These are phyloP conservation scores for Colletotrichum karsti DNA, from an alignment of 2,329 filamentous ascomycete genomes.

Conservation along the genomic window DNA sequence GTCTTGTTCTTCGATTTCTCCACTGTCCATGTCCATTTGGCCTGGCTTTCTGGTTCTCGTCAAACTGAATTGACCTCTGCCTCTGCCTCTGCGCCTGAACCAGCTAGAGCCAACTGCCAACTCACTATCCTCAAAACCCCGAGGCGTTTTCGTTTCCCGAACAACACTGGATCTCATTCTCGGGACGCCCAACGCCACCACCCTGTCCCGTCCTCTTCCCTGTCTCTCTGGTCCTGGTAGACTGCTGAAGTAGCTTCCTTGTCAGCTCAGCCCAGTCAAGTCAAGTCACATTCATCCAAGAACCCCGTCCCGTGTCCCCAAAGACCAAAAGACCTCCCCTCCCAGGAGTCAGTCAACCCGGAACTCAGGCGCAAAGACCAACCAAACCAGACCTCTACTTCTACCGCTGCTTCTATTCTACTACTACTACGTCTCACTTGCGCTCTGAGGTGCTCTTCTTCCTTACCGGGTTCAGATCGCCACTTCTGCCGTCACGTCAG, in stretches of 20 bases:
- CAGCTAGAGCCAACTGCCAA: background rate
- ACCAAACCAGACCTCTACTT: background rate
- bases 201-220: slow-evolving; percentile 2
- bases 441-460: background rate
- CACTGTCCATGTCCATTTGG: background rate
- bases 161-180: slow-evolving; percentile 13
- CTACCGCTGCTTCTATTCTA: background rate
- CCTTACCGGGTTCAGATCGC: slow-evolving; percentile 26
- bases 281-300: slow-evolving; percentile 4
- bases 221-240: background rate
- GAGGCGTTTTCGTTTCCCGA: slow-evolving; percentile 3
- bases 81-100: background rate
- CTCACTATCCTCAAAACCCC: background rate
- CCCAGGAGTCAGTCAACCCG: background rate
- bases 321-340: background rate
- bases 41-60: background rate
- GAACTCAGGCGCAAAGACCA: background rate
- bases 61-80: background rate
- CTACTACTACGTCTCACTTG: background rate
- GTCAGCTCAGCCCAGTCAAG: slow-evolving; percentile 19
- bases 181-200: slow-evolving; percentile 21
- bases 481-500: slow-evolving; percentile 28
- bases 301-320: background rate
- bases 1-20: slow-evolving; percentile 11
- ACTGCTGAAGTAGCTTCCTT: background rate